These are phyloP conservation scores for Talaromyces atroroseus DNA, from an alignment of 2,329 filamentous ascomycete genomes.

Conservation along the genomic window DNA sequence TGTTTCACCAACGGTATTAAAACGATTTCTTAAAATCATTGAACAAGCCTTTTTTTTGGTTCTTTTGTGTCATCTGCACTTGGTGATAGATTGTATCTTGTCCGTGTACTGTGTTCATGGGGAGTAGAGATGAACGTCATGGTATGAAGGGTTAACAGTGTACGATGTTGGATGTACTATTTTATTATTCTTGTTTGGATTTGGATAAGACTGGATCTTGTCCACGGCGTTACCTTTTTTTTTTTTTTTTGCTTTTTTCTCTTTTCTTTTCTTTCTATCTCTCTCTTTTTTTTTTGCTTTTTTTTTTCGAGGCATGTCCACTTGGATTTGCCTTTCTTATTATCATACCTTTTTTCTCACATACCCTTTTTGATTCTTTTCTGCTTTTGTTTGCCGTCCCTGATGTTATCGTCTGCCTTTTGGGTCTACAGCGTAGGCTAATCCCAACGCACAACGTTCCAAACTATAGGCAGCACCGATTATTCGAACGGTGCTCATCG, in stretches of 20 bases:
- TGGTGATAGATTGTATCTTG: slow-evolving; percentile 8
- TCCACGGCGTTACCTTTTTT: slow-evolving; percentile 9
- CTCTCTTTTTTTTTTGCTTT: no score
- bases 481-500: slow-evolving; percentile 49
- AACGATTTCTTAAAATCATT: slow-evolving; percentile 29
- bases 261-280: background rate
- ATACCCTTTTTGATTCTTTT: slow-evolving; percentile 11
- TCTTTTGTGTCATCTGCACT: slow-evolving; percentile 10
- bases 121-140: background rate
- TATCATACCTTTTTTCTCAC: background rate
- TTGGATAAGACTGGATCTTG: slow-evolving; percentile 21
- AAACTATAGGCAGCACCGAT: slow-evolving; percentile 34
- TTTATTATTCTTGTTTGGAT: slow-evolving; percentile 2
- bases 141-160: slow-evolving; percentile 3
- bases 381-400: slow-evolving; percentile 17
- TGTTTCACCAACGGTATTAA: slow-evolving; percentile 79
- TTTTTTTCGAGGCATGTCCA: background rate
- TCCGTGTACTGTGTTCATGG: slow-evolving; percentile 1
- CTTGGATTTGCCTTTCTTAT: background rate
- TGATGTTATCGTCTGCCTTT: slow-evolving; percentile 14
- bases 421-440: slow-evolving; percentile 38
- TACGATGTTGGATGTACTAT: slow-evolving; percentile 10
- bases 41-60: slow-evolving; percentile 6
- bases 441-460: slow-evolving; percentile 24
- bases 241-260: slow-evolving; percentile 17